Evolutionary conservation across 2,329 filamentous ascomycete species (phyloP), one percentile per base, ranked within the genome.

Genomic region (Penicillium oxalicum): DNA sequence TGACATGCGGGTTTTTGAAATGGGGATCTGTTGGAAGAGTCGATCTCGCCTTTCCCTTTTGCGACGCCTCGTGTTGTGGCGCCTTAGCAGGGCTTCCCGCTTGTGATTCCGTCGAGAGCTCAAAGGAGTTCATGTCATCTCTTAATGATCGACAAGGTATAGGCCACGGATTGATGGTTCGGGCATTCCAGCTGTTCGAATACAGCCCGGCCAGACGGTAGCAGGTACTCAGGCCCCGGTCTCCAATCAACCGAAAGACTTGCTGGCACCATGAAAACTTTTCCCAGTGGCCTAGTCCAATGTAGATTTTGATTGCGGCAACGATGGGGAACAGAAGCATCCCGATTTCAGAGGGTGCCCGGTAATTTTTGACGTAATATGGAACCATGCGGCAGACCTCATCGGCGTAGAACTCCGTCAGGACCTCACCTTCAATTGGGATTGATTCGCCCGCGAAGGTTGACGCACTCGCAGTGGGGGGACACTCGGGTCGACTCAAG

Each of bases 261-360:
- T 44, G 13, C 9, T 44, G 46, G 12, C 46, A 44, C 46, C 46
- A 48, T 12, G 44, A 28, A 25, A 44, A 48, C 18, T 48, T 48
- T 7, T 44, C 40, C 24, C 35, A 41, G 18, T 18, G 25, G 27
- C 13, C 27, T 3, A 28, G 25, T 11, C 38, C 40, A 27, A 44
- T 44, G 24, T 44, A 48, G 26, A 41, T 24, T 26, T 40, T 48
- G 40, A 48, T 39, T 5, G 43, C 46, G 4, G 26, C 32, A 11
- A 35, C 33, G 12, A 48, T 35, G 5, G 46, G 42, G 9, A 40
- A 48, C 42, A 34, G 33, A 40, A 44, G 40, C 41, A 37, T 48
- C 28, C 29, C 40, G 18, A 27, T 43, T 13, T 36, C 46, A 26
- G 32, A 44, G 2, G 35, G 41, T 32, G 33, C 9, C 35, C 34